These are phyloP conservation scores for Trichocladium antarcticum DNA, from an alignment of 495 filamentous ascomycete species.

Conservation along the genomic window DNA sequence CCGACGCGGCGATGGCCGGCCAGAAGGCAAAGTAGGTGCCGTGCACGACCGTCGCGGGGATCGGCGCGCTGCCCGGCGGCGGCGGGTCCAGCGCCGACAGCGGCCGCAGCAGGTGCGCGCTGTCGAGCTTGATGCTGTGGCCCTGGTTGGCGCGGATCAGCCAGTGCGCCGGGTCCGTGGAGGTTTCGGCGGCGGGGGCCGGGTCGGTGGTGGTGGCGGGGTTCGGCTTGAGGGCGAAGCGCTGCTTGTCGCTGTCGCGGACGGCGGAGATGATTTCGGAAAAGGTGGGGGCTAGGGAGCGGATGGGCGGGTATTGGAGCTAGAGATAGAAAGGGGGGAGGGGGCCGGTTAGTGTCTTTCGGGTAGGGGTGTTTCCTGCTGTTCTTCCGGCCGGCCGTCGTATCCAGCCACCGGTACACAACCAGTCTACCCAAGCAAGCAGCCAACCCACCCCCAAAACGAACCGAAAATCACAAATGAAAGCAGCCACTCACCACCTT, in stretches of 20 bases:
- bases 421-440: too few species aligned
- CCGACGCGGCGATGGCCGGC: slow-evolving; percentile 55
- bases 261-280: slow-evolving; percentile 63
- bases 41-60: slow-evolving; percentile 64
- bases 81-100: slow-evolving; percentile 32
- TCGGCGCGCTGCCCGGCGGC: slow-evolving; percentile 21
- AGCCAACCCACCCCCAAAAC: too few species aligned
- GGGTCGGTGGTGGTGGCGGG: slow-evolving; percentile 27
- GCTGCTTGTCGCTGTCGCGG: slow-evolving; percentile 72
- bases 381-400: too few species aligned
- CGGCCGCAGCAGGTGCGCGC: slow-evolving; percentile 54
- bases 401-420: too few species aligned
- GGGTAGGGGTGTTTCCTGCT: too few species aligned
- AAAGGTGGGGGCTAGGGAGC: slow-evolving; percentile 58
- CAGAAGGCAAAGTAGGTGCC: slow-evolving; percentile 76
- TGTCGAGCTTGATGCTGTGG: slow-evolving; percentile 62
- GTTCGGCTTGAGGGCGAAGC: slow-evolving; percentile 54
- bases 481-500: slow-evolving; percentile 54
- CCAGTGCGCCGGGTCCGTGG: slow-evolving; percentile 51
- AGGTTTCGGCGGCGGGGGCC: slow-evolving; percentile 20
- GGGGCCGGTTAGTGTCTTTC: too few species aligned
- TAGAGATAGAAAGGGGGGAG: slow-evolving; percentile 25
- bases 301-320: slow-evolving; percentile 60
- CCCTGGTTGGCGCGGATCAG: slow-evolving; percentile 93
- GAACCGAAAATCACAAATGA: background rate